Base-by-base conservation (phyloP, 208 protist species). In the Crithidia expoeki region DNA sequence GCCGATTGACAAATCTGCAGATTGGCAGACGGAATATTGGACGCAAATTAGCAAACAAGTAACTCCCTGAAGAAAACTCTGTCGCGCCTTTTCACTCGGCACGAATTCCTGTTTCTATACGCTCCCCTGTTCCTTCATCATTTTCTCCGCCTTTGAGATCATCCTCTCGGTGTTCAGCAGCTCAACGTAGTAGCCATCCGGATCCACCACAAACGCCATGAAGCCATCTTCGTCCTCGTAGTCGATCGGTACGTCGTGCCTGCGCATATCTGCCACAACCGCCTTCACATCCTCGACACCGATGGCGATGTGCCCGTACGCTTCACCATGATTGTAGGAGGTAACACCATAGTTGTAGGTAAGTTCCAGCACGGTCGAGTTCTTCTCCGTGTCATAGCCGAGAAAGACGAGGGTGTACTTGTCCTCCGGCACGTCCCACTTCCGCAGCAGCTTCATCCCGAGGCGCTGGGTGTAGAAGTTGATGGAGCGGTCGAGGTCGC, bases 151-250 rank as follows among this genome's bases (percentile, higher is more conserved):
- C 56, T 85, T 86, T 14, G 77, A 57, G 36, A 93, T 78, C 89
- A 94, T 93, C 71, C 60, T 80, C 52, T 92, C 83, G 34, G 86
- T 81, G 74, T 96, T 79, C 38, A 96, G 79, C 9, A 94, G 65
- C 74, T 96, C 92, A 68, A 96, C 83, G 63, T 90, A 85, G 73
- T 96, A 94, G 52, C 85, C 86, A 59, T 96, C 89, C 17, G 92
- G 92, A 67, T 94, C 92, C 21, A 89, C 74, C 12, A 96, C 81
- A 58, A 94, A 96, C 0, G 85, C 86, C 85, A 96, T 96, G 67
- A 94, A 93, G 38, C 88, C 88, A 12, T 67, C 60, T 0, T 84
- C 81, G 32, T 88, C 81, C 47, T 94, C 86, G 76, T 93, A 95
- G 61, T 92, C 86, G 38, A 93, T 65, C 1, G 84, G 76, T 0